Evolutionary conservation across 495 filamentous ascomycete species (phyloP).

Genomic region (Poronia punctata): DNA sequence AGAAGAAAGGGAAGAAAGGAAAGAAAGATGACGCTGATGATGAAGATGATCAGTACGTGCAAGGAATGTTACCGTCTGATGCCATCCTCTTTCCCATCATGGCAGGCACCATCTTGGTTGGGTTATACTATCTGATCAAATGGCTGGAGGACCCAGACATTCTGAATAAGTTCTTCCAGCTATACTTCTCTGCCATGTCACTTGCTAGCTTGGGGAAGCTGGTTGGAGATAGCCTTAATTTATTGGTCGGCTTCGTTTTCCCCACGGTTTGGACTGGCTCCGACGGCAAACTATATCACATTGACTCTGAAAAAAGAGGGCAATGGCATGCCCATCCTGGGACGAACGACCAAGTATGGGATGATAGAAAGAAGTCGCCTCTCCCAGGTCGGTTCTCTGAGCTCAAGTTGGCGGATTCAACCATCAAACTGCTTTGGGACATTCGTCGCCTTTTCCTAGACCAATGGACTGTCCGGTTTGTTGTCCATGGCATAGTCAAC

Average conservation of each 20-base stretch:
- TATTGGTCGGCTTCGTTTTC: conserved; percentile 64
- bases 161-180: conserved; percentile 76
- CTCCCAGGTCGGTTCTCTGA: conserved; percentile 36
- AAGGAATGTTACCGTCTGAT: conserved; percentile 72
- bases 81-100: conserved; percentile 82
- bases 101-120: conserved; percentile 64
- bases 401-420: conserved; percentile 16
- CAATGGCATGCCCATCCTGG: conserved; percentile 14
- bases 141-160: conserved; percentile 75
- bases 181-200: conserved; percentile 77
- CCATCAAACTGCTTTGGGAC: conserved; percentile 32
- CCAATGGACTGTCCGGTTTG: conserved; percentile 41
- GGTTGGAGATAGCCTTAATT: conserved; percentile 57
- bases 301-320: conserved; percentile 29
- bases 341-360: conserved; percentile 15
- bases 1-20: conserved; percentile 39
- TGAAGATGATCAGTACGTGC: conserved; percentile 58
- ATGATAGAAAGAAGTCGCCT: conserved; percentile 33
- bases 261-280: conserved; percentile 52
- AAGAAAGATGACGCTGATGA: conserved; percentile 45
- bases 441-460: conserved; percentile 37
- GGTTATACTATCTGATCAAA: conserved; percentile 83
- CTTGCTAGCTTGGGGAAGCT: conserved; percentile 66
- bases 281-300: conserved; percentile 36
- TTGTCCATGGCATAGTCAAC: conserved; percentile 29